Conservation (phyloP, 331 rosid species). For the Pyrus hybrid region DNA sequence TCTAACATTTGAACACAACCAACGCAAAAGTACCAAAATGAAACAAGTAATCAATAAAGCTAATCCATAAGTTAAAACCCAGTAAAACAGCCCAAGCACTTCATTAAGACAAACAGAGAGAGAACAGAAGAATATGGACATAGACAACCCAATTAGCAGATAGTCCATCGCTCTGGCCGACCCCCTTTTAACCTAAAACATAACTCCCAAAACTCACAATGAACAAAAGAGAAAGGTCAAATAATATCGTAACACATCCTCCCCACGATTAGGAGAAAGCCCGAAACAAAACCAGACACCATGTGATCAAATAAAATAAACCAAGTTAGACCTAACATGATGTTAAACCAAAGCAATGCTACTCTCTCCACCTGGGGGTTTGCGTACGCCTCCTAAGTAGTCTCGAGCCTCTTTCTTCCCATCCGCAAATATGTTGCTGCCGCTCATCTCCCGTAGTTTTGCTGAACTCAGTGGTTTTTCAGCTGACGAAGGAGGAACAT, state of each 20-base stretch:
- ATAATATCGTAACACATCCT: conserved; percentile 54
- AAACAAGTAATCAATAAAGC: background rate
- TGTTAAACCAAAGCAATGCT: conserved; percentile 89
- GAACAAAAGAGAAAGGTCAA: conserved; percentile 37
- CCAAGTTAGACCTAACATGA: conserved; percentile 58
- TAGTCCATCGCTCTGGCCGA: conserved; percentile 37
- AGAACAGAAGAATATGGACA: conserved; percentile 55
- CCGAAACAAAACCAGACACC: conserved; percentile 45
- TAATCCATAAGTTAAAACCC: conserved; percentile 2
- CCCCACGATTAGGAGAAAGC: conserved; percentile 43
- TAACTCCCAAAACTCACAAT: conserved; percentile 59
- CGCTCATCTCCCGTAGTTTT: conserved; percentile 84
- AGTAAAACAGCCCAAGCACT: conserved; percentile 50
- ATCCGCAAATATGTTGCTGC: conserved; percentile 91
- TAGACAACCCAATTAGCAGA: conserved; percentile 70
- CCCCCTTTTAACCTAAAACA: conserved; percentile 53
- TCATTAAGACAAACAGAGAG: conserved; percentile 38
- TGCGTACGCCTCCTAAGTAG: conserved; percentile 89
- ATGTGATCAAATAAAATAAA: conserved; percentile 27
- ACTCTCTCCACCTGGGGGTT: conserved; percentile 99
- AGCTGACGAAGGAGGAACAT: conserved; percentile 54
- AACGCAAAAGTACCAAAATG: background rate
- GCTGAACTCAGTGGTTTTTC: conserved; percentile 76
- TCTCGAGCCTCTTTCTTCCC: conserved; percentile 91
- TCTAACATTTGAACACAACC: background rate